A percentile compares a stretch with the other conserved stretches of the same genome.
Conservation (phyloP, 768 basidiomycete genomes). For the Rhizopogon vinicolor region DNA sequence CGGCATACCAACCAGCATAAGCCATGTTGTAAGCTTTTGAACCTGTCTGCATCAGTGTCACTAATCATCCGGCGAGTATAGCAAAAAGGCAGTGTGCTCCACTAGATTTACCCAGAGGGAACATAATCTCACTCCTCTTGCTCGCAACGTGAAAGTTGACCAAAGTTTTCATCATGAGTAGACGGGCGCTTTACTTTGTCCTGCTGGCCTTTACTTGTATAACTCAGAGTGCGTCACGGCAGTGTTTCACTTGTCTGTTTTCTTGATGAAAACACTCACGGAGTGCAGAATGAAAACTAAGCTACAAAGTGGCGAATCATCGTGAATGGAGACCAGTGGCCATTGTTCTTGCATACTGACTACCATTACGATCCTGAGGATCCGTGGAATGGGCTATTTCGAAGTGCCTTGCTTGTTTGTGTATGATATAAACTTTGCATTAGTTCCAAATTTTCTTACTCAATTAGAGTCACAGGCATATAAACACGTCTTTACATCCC, state of each 20-base stretch:
- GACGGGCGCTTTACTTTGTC: constrained; percentile 17
- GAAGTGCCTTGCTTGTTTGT: constrained; percentile 15
- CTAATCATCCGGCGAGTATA: no score
- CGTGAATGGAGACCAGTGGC: constrained; percentile 22
- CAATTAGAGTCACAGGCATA: no score
- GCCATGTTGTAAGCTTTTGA: no score
- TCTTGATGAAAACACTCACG: neutral
- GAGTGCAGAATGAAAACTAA: neutral
- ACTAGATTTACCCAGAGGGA: constrained; percentile 21
- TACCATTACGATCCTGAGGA: constrained; percentile 16
- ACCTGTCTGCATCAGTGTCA: no score
- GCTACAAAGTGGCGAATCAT: constrained; percentile 4
- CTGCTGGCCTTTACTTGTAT: constrained; percentile 15
- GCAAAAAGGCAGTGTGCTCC: constrained; percentile 17
- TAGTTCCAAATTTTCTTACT: neutral
- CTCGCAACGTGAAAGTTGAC: constrained; percentile 10
- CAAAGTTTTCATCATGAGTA: constrained; percentile 12
- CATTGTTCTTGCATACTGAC: constrained; percentile 14
- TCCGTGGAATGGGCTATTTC: constrained; percentile 23
- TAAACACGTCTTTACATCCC: no score
- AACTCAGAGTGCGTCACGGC: constrained; percentile 7
- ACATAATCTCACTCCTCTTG: constrained; percentile 4
- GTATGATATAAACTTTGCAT: constrained; percentile 3
- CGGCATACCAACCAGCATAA: no score
- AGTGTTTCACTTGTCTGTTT: neutral